Conservation (phyloP, 148 eudicot species). For the Rhododendron molle region DNA sequence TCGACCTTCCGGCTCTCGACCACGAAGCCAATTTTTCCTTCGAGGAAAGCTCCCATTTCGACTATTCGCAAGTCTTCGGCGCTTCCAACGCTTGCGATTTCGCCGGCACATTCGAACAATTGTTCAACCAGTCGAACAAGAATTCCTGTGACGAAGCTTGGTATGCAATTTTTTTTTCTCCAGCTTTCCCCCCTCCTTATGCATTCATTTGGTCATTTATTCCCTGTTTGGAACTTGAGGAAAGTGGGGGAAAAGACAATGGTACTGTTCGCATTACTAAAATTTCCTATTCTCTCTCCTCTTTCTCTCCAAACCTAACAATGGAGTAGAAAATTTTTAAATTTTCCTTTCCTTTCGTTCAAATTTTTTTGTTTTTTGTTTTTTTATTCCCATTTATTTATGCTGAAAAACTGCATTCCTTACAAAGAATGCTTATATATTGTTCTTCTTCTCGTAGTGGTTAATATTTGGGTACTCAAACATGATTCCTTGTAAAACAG, state of each 20-base stretch:
- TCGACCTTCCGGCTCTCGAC: conserved; percentile 60
- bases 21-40: conserved; percentile 25
- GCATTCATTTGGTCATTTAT: not conserved
- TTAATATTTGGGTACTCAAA: not conserved
- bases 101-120: conserved; percentile 49
- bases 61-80: conserved; percentile 70
- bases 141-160: conserved; percentile 68
- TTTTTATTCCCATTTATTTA: too few relatives aligned
- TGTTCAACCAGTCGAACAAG: conserved; percentile 36
- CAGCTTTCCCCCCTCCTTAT: not conserved
- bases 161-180: conserved; percentile 22
- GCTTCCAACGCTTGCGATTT: conserved; percentile 41
- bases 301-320: not conserved
- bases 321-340: not conserved
- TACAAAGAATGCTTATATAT: not conserved
- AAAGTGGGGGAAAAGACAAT: not conserved
- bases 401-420: not conserved
- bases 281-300: not conserved
- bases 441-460: not conserved
- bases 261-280: too few relatives aligned
- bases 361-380: too few relatives aligned
- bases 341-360: too few relatives aligned
- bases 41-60: conserved; percentile 29
- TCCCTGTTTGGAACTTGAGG: not conserved
- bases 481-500: not conserved